Percentiles rank a stretch among this genome's conserved stretches.
phyloP scores from a whole-genome alignment of 768 basidiomycete genomes.

The Leccinum uliginosum region DNA sequence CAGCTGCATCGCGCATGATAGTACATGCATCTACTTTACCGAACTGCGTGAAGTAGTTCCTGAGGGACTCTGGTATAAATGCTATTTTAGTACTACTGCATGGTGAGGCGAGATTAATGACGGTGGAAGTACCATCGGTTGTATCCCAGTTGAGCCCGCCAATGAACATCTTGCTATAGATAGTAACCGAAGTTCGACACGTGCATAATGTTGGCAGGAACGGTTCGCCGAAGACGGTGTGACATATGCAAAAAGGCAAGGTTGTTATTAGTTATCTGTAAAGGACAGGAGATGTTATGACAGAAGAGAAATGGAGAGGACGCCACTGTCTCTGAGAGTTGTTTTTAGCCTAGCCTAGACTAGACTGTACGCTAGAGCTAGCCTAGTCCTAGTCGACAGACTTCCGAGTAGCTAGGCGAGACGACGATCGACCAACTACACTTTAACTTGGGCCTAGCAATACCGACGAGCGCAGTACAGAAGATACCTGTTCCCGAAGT shows the following conservation, averaged over 20 bases:
- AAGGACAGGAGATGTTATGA: slow-evolving; percentile 61
- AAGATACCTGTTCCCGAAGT: slow-evolving; percentile 8
- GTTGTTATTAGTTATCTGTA: slow-evolving; percentile 78
- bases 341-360: slow-evolving; percentile 76
- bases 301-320: slow-evolving; percentile 52
- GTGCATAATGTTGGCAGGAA: slow-evolving; percentile 24
- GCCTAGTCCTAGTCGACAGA: slow-evolving; percentile 65
- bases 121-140: slow-evolving; percentile 80
- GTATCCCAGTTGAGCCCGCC: slow-evolving; percentile 99
- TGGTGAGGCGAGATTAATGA: slow-evolving; percentile 34
- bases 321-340: slow-evolving; percentile 66
- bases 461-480: slow-evolving; percentile 18
- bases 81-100: slow-evolving; percentile 43
- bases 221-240: slow-evolving; percentile 22
- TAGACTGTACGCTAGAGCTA: slow-evolving; percentile 77
- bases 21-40: slow-evolving; percentile 97
- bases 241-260: slow-evolving; percentile 39
- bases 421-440: slow-evolving; percentile 43
- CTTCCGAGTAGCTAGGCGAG: slow-evolving; percentile 43
- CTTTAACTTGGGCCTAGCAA: slow-evolving; percentile 27
- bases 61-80: slow-evolving; percentile 56
- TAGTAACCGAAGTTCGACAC: slow-evolving; percentile 22
- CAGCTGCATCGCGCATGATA: slow-evolving; percentile 96
- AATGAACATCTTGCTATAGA: slow-evolving; percentile 98
- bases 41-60: slow-evolving; percentile 91